Percentiles rank a stretch among this genome's conserved stretches.
These are phyloP conservation scores for Colletotrichum sp. DNA, from an alignment of 2,329 filamentous ascomycete species.

Conservation along the genomic window DNA sequence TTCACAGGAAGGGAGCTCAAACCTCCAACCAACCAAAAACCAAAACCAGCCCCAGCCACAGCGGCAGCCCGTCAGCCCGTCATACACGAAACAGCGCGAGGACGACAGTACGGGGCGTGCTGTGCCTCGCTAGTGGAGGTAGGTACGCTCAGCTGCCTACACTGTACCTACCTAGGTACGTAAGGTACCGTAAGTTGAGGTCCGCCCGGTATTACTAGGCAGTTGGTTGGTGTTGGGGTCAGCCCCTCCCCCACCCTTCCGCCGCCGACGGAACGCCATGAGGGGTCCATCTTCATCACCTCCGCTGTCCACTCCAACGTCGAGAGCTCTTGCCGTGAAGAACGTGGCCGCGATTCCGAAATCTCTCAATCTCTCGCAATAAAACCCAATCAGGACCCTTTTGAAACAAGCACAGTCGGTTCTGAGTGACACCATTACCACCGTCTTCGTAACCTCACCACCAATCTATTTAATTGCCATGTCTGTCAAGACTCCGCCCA, in stretches of 20 bases:
- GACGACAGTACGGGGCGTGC: not conserved
- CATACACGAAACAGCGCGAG: not conserved
- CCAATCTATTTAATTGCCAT: not conserved
- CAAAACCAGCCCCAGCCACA: not conserved
- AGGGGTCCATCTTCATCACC: not conserved
- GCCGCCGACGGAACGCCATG: conserved; percentile 1
- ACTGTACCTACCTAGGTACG: not conserved
- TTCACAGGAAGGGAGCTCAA: not conserved
- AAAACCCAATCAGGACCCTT: not conserved
- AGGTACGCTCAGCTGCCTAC: not conserved
- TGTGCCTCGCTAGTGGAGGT: not conserved
- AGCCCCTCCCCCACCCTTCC: conserved; percentile 20
- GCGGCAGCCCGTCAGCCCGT: not conserved
- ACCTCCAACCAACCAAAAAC: not conserved
- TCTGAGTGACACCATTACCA: not conserved
- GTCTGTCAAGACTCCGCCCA: conserved; percentile 14
- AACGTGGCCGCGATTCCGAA: not conserved
- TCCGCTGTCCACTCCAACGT: not conserved
- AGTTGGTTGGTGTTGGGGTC: not conserved
- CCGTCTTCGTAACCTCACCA: not conserved
- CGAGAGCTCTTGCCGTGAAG: not conserved
- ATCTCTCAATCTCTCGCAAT: not conserved
- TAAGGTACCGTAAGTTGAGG: not conserved
- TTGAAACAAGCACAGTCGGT: not conserved
- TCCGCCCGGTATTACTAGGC: no score